A percentile compares a stretch with the other conserved stretches of the same genome.
These are phyloP conservation scores for Juncus inflexus DNA, from an alignment of 176 grass and related monocot species.

Conservation along the genomic window DNA sequence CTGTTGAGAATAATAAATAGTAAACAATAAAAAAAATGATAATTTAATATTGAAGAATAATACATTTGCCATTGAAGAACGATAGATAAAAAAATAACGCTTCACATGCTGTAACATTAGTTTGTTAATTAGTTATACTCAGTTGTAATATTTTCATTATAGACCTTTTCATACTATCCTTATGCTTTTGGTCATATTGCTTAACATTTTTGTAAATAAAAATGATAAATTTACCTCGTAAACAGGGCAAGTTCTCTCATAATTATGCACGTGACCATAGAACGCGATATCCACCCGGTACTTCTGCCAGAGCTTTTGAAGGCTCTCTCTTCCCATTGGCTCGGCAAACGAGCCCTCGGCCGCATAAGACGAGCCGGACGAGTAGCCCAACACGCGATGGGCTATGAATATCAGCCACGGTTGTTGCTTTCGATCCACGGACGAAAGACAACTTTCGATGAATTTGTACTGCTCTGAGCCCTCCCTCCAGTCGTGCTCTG, in stretches of 20 bases:
- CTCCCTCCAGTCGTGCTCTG: slow-evolving; percentile 81
- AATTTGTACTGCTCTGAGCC: slow-evolving; percentile 77
- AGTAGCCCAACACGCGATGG: slow-evolving; percentile 83
- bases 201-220: background rate
- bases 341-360: slow-evolving; percentile 43
- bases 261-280: slow-evolving; percentile 83
- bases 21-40: background rate
- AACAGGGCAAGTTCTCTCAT: slow-evolving; percentile 74
- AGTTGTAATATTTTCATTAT: too few relatives aligned
- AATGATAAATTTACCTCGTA: slow-evolving; percentile 38
- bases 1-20: slow-evolving; percentile 22
- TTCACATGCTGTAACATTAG: too few relatives aligned
- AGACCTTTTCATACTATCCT: too few relatives aligned
- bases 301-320: slow-evolving; percentile 67
- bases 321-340: slow-evolving; percentile 59
- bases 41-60: too few relatives aligned
- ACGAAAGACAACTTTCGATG: slow-evolving; percentile 64
- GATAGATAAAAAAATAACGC: too few relatives aligned
- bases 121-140: too few relatives aligned
- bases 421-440: slow-evolving; percentile 69
- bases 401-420: slow-evolving; percentile 87
- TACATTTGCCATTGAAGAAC: too few relatives aligned
- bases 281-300: slow-evolving; percentile 72
- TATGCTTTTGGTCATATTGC: too few relatives aligned
- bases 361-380: slow-evolving; percentile 46